These are phyloP conservation scores for Pleurotus pulmonarius DNA, from an alignment of 768 basidiomycete genomes.

Conservation along the genomic window DNA sequence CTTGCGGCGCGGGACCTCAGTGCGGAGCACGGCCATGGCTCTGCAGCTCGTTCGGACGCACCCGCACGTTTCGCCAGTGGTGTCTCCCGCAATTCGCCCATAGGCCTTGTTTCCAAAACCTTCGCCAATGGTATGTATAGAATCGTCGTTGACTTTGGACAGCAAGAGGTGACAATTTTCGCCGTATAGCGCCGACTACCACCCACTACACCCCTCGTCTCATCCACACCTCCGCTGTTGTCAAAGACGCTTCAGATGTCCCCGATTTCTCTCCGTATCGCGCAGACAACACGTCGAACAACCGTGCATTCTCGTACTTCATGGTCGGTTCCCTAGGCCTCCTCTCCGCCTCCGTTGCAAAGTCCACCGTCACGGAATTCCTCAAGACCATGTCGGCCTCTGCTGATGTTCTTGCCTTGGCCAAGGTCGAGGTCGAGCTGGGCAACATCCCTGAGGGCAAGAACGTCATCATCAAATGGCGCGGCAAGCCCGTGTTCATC, in stretches of 20 bases:
- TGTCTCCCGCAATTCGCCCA: conserved; percentile 37
- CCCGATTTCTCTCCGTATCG: conserved; percentile 89
- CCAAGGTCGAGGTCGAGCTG: conserved; percentile 96
- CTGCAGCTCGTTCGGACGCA: conserved; percentile 57
- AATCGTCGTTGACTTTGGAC: background rate
- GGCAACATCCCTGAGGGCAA: conserved; percentile 91
- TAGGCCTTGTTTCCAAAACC: conserved; percentile 63
- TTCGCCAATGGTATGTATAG: conserved; percentile 55
- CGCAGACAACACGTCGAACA: conserved; percentile 55
- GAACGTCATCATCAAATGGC: conserved; percentile 98
- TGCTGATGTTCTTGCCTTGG: conserved; percentile 95
- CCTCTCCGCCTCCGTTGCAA: conserved; percentile 90
- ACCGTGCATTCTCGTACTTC: conserved; percentile 82
- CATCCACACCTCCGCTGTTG: conserved; percentile 71
- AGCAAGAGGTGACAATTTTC: background rate
- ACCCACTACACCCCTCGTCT: conserved; percentile 61
- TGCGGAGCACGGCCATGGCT: conserved; percentile 53
- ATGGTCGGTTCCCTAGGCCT: conserved; percentile 92
- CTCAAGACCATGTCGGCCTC: conserved; percentile 95
- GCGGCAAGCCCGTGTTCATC: conserved; percentile 99
- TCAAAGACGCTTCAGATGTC: conserved; percentile 72
- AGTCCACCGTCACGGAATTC: conserved; percentile 92
- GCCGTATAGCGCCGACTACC: conserved; percentile 45
- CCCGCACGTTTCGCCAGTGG: conserved; percentile 65
- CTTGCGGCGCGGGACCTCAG: conserved; percentile 63